Evolutionary conservation across 2,329 filamentous ascomycete genomes (phyloP), one percentile per base, ranked within the genome.

Genomic region (Fusarium buharicum): DNA sequence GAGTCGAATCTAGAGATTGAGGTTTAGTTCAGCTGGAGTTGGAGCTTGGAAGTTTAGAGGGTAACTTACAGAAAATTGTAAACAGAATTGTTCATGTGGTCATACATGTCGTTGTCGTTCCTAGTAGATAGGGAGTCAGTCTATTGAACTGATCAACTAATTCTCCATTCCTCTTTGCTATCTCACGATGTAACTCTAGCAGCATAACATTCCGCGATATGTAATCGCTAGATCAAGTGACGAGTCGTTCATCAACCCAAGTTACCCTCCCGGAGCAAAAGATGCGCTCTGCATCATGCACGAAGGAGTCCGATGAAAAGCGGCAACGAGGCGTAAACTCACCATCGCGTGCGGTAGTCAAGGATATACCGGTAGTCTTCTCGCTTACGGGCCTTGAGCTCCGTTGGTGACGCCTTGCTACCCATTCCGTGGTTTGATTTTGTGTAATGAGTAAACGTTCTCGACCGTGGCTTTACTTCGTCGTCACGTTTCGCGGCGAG

Each of bases 61-160:
- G 12, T 8, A 39, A 37, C 81, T 73, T 75, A 88, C 83, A 96
- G 83, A 61, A 90, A 89, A 70, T 91, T 91, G 77, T 97, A 97
- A 50, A 95, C 84, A 36, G 88, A 90, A 73, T 96, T 97, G 79
- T 97, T 97, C 82, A 96, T 87, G 74, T 98, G 94, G 59, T 91
- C 84, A 76, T 95, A 97, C 91, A 96, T 95, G 79, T 97, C 93
- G 73, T 96, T 96, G 77, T 97, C 93, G 74, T 86, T 88, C 92
- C 92, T 93, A 54, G 39, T 59, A 54, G 56, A 52, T 14, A 45
- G 33, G 51, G 60, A 49, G 50, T 70, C 55, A 66, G 62, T 40
- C 31, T 40, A 47, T 61, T 22, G 39, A 28, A 37, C n/a, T 24
- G 27, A 28, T 28, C 28, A 18, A 46, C 17, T 34, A 20, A 31